phyloP scores from a whole-genome alignment of 148 eudicot genomes.

The Camellia lanceoleosa region DNA sequence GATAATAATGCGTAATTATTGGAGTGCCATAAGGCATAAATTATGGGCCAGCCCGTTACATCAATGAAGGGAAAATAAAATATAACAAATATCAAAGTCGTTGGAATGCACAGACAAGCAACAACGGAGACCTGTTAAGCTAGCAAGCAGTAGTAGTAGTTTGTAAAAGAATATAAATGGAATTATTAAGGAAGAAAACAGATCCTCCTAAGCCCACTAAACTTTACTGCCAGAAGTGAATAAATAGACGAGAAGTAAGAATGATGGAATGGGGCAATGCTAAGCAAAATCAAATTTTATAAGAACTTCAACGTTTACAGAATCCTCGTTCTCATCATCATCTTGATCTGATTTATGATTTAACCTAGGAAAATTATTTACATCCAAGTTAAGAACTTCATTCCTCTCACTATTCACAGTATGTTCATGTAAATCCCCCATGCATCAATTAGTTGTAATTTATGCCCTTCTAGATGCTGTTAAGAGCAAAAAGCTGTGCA shows the following conservation, averaged over 20 bases:
- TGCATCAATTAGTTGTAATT: background rate
- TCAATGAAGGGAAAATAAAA: no score
- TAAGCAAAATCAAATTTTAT: no score
- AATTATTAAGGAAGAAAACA: background rate
- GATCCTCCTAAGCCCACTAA: background rate
- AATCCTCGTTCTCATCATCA: background rate
- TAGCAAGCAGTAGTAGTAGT: background rate
- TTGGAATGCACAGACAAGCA: slow-evolving; percentile 1
- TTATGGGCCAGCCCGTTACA: no score
- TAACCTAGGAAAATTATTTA: background rate
- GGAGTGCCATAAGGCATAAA: no score
- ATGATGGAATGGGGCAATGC: no score
- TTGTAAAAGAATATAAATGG: background rate
- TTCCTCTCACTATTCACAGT: background rate
- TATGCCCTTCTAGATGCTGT: background rate
- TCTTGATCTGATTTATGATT: background rate
- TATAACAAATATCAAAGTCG: background rate
- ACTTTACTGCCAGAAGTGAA: background rate
- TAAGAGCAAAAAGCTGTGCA: background rate
- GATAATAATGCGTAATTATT: no score
- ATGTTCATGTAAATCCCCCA: background rate
- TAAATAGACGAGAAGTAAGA: background rate
- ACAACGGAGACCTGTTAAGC: background rate
- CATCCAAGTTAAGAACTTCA: background rate
- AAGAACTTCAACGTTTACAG: background rate